These are phyloP conservation scores for Neonectria faginata DNA, from an alignment of 2,329 filamentous ascomycete genomes.

Conservation along the genomic window DNA sequence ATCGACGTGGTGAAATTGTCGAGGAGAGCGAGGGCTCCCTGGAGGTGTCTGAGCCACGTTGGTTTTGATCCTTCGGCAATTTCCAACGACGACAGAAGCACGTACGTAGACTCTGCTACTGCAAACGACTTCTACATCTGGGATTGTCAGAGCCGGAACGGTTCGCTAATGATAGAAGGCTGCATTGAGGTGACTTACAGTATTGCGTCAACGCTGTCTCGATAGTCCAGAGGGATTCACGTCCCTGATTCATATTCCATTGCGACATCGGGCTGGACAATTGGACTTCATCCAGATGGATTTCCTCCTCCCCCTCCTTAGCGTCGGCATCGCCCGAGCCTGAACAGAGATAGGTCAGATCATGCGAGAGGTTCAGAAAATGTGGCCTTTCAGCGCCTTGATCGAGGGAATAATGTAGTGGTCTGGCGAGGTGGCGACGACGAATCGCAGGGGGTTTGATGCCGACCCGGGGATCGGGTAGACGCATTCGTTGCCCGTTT, in stretches of 20 bases:
- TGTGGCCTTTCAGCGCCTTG: neutral
- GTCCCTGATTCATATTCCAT: conserved; percentile 20
- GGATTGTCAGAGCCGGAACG: conserved; percentile 12
- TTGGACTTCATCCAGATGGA: neutral
- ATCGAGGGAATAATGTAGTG: conserved; percentile 33
- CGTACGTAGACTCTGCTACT: conserved; percentile 41
- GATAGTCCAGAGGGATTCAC: conserved; percentile 15
- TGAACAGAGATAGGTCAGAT: conserved; percentile 26
- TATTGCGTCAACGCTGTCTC: conserved; percentile 40
- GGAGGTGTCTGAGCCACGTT: conserved; percentile 38
- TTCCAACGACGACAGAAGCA: conserved; percentile 40
- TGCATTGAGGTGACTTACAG: conserved; percentile 26
- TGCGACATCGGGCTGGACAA: conserved; percentile 26
- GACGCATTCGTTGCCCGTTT: conserved; percentile 31
- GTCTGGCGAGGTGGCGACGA: conserved; percentile 31
- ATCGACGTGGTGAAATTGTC: conserved; percentile 33
- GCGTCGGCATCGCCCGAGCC: neutral
- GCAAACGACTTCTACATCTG: conserved; percentile 40
- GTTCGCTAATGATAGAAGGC: no score
- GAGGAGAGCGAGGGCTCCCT: conserved; percentile 41
- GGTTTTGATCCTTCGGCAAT: conserved; percentile 41
- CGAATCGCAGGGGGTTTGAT: conserved; percentile 38
- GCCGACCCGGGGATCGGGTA: conserved; percentile 33
- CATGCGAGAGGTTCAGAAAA: conserved; percentile 38
- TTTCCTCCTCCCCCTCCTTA: neutral